Percentiles rank a stretch among this genome's conserved stretches.
These are phyloP conservation scores for Kwoniella sp. DNA, from an alignment of 768 basidiomycete species.

Conservation along the genomic window DNA sequence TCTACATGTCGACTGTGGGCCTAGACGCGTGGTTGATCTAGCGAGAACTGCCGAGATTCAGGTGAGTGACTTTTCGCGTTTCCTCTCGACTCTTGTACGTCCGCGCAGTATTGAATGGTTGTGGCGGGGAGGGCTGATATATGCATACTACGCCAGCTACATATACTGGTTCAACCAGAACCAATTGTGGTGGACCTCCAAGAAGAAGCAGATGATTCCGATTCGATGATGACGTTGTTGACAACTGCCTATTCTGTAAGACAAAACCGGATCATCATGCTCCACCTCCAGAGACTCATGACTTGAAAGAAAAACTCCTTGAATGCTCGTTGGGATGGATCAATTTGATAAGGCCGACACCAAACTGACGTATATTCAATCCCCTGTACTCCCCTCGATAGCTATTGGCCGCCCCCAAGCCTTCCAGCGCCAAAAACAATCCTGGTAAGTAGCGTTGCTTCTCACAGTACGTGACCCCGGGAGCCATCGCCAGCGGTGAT, in stretches of 20 bases:
- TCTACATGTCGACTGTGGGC: conserved; percentile 25
- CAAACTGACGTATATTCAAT: no score
- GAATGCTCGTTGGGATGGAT: no score
- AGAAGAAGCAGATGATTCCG: neutral
- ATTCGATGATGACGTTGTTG: conserved; percentile 2
- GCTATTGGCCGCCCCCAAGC: conserved; percentile 4
- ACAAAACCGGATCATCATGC: no score
- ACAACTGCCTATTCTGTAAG: conserved; percentile 11
- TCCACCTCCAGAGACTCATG: no score
- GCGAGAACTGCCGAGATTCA: neutral
- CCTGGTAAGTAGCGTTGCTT: neutral
- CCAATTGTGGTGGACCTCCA: neutral
- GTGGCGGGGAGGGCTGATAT: neutral
- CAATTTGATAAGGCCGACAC: no score
- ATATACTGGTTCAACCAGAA: conserved; percentile 15
- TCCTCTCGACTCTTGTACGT: no score
- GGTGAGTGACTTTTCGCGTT: conserved; percentile 10
- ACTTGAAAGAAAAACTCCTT: no score
- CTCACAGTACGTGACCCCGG: no score
- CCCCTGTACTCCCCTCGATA: neutral
- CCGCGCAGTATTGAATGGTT: no score
- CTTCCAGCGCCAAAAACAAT: neutral
- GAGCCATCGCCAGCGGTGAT: no score
- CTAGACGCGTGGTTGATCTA: conserved; percentile 4
- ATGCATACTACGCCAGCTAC: conserved; percentile 1